Percentiles rank a stretch among this genome's conserved stretches.
Conservation (phyloP, 1,139 yeast genomes). For the Geotrichum candidum region DNA sequence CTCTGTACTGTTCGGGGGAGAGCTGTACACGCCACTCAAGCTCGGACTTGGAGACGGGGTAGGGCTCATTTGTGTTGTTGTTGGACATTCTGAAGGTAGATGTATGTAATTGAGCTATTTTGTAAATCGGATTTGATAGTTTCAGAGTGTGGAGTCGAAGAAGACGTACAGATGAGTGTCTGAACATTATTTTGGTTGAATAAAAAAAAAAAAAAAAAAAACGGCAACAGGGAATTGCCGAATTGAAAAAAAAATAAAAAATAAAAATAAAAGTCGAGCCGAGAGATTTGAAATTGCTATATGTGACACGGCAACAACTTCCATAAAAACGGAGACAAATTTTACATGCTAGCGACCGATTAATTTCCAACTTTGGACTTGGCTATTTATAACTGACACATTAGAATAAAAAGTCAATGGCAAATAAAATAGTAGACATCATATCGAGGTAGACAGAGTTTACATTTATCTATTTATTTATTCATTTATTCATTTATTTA, state of each 20-base stretch:
- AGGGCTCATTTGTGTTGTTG: slow-evolving; percentile 7
- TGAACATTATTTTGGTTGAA: neutral
- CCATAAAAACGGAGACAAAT: neutral
- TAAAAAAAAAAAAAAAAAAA: neutral
- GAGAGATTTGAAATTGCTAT: neutral
- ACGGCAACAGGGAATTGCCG: neutral
- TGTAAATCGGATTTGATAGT: neutral
- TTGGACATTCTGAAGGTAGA: neutral
- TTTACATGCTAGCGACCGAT: neutral
- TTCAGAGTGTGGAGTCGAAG: neutral
- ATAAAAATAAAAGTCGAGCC: neutral
- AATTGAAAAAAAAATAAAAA: neutral
- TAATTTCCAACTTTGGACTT: neutral
- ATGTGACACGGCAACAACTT: neutral
- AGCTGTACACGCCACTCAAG: slow-evolving; percentile 78
- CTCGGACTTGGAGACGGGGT: slow-evolving; percentile 41
- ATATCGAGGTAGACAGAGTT: too few species aligned
- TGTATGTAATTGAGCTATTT: neutral
- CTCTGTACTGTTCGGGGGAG: slow-evolving; percentile 70
- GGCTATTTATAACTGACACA: too few species aligned
- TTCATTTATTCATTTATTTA: too few species aligned
- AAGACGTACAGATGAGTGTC: neutral
- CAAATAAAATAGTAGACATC: too few species aligned
- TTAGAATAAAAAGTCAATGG: too few species aligned
- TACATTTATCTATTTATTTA: too few species aligned